Evolutionary conservation across 352 stramenopile species (phyloP), one percentile per base, ranked within the genome.

Genomic region (Sclerospora graminicola): DNA sequence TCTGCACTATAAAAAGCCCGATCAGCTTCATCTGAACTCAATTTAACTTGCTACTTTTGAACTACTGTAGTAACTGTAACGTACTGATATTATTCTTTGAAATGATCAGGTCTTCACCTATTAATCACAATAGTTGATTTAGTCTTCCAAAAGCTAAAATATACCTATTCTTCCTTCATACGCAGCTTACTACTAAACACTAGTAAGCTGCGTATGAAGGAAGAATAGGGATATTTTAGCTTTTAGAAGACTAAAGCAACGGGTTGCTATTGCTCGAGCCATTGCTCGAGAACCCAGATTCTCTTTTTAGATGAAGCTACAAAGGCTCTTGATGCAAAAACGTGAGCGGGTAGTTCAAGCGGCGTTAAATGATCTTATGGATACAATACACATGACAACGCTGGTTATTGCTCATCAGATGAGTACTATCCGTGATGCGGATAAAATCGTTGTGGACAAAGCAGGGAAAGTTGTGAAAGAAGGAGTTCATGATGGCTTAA

Each of bases 231-330:
- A n/a, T n/a, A n/a, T n/a, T n/a, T n/a, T n/a, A n/a, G n/a, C n/a
- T n/a, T n/a, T n/a, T n/a, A n/a, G 60, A 18, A 58, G 65, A 8
- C 54, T 69, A 43, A 62, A 62, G 23, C 53, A 62, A 16, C 53
- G 94, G 14, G 39, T 85, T 1, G 73, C 72, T 0, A 79, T 84
- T 14, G 72, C 72, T 13, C 55, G 72, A 16, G 72, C 72, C 10
- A 45, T 84, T 4, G 38, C 78, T 0, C 60, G 60, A 0, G 48
- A 78, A 5, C 64, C 69, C 2, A 74, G 26, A 68, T 84, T 10
- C 24, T 84, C 9, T 48, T 84, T 2, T 44, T 84, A 13, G 72
- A 82, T 19, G 72, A 82, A 41, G 72, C 72, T 7, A 84, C 72
- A 1, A 77, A 61, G 30, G 65, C 70, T 27, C 30, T 78, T 20